Conservation (phyloP, 176 grass and related monocot genomes). For the Oryza rufipogon region DNA sequence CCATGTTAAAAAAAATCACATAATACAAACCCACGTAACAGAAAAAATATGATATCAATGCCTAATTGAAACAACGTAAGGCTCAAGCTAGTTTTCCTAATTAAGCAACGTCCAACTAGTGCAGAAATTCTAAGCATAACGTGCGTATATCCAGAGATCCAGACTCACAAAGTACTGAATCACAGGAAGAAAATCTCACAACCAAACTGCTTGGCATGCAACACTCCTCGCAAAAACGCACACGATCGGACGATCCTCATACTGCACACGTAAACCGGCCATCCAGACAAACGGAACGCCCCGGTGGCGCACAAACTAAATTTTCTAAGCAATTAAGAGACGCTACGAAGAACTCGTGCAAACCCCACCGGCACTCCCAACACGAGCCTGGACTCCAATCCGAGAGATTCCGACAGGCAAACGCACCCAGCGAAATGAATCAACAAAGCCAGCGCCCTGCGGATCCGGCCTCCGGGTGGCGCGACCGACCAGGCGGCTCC, state of each 20-base stretch:
- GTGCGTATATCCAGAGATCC: background rate
- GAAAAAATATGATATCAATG: constrained; percentile 12
- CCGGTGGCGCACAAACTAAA: background rate
- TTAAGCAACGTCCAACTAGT: background rate
- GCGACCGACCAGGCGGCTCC: background rate
- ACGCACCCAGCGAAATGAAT: background rate
- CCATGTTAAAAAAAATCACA: background rate
- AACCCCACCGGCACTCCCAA: background rate
- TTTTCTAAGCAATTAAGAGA: background rate
- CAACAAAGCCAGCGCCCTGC: too few relatives aligned
- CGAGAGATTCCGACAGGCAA: background rate
- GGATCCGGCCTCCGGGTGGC: background rate
- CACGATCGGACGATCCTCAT: background rate
- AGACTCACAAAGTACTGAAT: background rate
- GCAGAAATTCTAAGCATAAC: background rate
- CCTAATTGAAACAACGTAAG: constrained; percentile 11
- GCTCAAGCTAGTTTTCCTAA: background rate
- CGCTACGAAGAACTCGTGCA: constrained; percentile 9
- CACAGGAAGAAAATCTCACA: background rate
- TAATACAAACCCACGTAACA: background rate
- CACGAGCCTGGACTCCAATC: background rate
- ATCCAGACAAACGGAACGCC: background rate
- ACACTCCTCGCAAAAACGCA: background rate
- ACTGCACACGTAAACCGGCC: background rate
- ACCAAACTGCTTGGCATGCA: background rate